These are phyloP conservation scores for Fusarium tuaranense DNA, from an alignment of 2,329 filamentous ascomycete species.

Conservation along the genomic window DNA sequence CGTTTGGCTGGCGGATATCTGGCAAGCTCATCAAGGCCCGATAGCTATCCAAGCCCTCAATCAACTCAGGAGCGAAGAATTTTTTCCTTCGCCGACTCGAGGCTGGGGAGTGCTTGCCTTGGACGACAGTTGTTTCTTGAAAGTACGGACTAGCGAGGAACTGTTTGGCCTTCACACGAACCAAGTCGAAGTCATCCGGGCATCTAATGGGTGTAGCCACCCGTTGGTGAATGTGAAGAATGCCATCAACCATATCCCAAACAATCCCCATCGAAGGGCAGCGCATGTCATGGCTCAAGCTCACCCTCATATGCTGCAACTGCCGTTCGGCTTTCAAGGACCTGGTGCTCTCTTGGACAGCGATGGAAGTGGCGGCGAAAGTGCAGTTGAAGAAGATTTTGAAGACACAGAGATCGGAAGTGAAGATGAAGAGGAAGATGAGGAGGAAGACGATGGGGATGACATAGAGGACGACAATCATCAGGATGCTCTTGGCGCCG, in stretches of 20 bases:
- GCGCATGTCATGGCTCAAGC: conserved; percentile 18
- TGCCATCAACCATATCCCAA: conserved; percentile 42
- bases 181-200: conserved; percentile 34
- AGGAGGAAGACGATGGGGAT: conserved; percentile 30
- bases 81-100: conserved; percentile 44
- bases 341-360: conserved; percentile 21
- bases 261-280: conserved; percentile 46
- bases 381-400: conserved; percentile 28
- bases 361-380: conserved; percentile 23
- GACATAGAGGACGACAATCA: conserved; percentile 32
- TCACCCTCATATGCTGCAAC: conserved; percentile 25
- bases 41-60: conserved; percentile 43
- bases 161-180: conserved; percentile 47
- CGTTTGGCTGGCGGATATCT: conserved; percentile 65
- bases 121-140: conserved; percentile 57
- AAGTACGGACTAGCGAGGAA: conserved; percentile 49
- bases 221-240: conserved; percentile 44
- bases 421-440: conserved; percentile 29
- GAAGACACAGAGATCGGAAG: conserved; percentile 35
- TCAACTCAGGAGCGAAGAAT: conserved; percentile 47
- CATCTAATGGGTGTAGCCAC: conserved; percentile 23
- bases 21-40: conserved; percentile 51
- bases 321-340: conserved; percentile 19
- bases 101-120: conserved; percentile 65
- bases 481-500: conserved; percentile 5